Conservation (phyloP, 78 protist genomes). For the Dictyostelium citrinum region DNA sequence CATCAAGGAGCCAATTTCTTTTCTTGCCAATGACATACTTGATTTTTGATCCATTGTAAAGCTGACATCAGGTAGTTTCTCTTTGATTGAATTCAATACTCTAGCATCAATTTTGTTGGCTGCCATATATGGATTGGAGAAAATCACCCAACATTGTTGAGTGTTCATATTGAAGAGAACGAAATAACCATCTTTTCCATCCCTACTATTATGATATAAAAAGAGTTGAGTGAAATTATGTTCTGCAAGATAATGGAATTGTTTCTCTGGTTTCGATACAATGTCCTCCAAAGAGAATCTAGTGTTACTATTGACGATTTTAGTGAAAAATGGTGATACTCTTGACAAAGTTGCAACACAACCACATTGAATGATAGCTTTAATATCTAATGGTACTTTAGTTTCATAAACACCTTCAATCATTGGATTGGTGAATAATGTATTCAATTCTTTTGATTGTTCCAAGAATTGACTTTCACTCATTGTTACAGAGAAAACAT, state of each 20-base stretch:
- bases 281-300: slow-evolving; percentile 49
- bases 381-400: slow-evolving; percentile 78
- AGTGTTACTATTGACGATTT: background rate
- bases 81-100: background rate
- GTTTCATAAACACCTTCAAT: slow-evolving; percentile 94
- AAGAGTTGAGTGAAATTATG: slow-evolving; percentile 35
- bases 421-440: slow-evolving; percentile 64
- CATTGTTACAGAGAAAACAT: slow-evolving; percentile 50
- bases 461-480: slow-evolving; percentile 57
- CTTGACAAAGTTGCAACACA: slow-evolving; percentile 24
- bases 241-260: background rate
- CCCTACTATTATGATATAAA: slow-evolving; percentile 54
- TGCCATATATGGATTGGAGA: slow-evolving; percentile 24
- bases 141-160: background rate
- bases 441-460: slow-evolving; percentile 15
- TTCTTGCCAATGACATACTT: background rate
- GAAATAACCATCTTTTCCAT: slow-evolving; percentile 68
- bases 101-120: background rate
- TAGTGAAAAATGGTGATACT: background rate
- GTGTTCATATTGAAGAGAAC: slow-evolving; percentile 30
- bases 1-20: background rate
- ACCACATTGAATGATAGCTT: slow-evolving; percentile 85
- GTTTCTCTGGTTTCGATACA: background rate
- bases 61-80: background rate
- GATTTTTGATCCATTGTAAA: slow-evolving; percentile 1